A percentile compares a stretch with the other conserved stretches of the same genome.
Evolutionary conservation across 495 filamentous ascomycete genomes (phyloP).

Genomic region (Parathielavia hyrcaniae): DNA sequence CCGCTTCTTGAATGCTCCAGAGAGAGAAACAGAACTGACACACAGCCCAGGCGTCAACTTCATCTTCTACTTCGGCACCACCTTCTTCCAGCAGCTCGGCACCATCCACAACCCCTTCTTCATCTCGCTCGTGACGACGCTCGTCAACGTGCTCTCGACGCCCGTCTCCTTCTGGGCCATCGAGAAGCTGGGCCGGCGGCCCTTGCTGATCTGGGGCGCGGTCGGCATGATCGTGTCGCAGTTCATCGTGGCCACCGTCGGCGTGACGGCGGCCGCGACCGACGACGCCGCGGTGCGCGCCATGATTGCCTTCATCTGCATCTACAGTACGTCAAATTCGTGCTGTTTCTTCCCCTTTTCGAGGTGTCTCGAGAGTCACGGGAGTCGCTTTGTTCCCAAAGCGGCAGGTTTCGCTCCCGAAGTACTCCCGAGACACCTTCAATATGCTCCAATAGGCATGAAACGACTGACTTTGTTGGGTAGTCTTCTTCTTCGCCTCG

Average conservation of each 20-base stretch:
- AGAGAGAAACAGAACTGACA: neutral
- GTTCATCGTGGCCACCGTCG: constrained; percentile 73
- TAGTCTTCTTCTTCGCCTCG: constrained; percentile 72
- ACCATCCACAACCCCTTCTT: constrained; percentile 72
- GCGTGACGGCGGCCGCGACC: constrained; percentile 48
- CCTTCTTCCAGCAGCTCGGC: constrained; percentile 67
- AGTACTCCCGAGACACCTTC: too few relatives aligned
- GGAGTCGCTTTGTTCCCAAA: too few relatives aligned
- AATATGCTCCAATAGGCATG: too few relatives aligned
- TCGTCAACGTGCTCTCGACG: constrained; percentile 79
- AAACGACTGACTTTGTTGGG: too few relatives aligned
- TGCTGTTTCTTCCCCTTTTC: too few relatives aligned
- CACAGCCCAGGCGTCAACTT: constrained; percentile 57
- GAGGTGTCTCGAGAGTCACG: too few relatives aligned
- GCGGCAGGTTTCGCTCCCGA: too few relatives aligned
- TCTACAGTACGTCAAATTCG: too few relatives aligned
- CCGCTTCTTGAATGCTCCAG: too few relatives aligned
- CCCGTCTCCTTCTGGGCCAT: constrained; percentile 75
- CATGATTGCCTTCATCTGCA: constrained; percentile 69
- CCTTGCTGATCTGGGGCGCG: constrained; percentile 68
- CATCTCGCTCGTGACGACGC: constrained; percentile 69
- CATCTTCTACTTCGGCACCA: constrained; percentile 82
- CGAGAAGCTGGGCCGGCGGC: constrained; percentile 72
- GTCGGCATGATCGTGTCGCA: constrained; percentile 73
- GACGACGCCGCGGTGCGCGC: constrained; percentile 57